Evolutionary conservation across 805 yeast genomes (phyloP).

Genomic region (Saccharomycopsis amapae): DNA sequence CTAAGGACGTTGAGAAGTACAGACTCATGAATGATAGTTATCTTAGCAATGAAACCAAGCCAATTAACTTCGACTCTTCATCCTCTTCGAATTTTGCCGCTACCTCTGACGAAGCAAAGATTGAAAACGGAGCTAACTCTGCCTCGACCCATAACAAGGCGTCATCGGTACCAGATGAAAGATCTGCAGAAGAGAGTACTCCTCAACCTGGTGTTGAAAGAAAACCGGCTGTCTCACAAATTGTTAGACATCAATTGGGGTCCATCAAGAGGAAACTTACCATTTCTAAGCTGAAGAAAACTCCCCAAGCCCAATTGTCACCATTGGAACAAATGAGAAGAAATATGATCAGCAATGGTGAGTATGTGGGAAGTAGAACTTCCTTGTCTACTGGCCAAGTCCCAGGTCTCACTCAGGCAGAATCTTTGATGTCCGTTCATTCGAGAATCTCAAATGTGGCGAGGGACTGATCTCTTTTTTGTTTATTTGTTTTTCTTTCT

Average conservation of each 20-base stretch:
- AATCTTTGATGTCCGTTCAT: conserved; percentile 31
- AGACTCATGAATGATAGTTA: conserved; percentile 6
- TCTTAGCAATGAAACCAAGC: not conserved
- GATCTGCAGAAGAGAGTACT: not conserved
- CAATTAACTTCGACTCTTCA: not conserved
- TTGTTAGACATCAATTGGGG: conserved; percentile 21
- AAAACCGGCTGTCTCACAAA: conserved; percentile 10
- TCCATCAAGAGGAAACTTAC: conserved; percentile 20
- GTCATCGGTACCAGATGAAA: not conserved
- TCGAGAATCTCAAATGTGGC: conserved; percentile 14
- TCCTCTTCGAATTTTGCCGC: not conserved
- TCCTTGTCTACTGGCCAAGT: conserved; percentile 40
- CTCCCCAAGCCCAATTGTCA: not conserved
- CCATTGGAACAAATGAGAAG: conserved; percentile 18
- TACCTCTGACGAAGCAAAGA: not conserved
- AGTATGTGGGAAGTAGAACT: conserved; percentile 23
- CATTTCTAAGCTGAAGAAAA: conserved; percentile 1
- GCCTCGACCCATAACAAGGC: not conserved
- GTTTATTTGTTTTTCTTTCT: no score
- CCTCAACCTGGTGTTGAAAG: not conserved
- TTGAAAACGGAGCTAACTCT: not conserved
- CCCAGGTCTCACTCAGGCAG: conserved; percentile 45
- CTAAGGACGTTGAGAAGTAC: conserved; percentile 23
- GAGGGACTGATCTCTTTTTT: no score
- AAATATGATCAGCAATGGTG: conserved; percentile 19